These are phyloP conservation scores for Taiozyma sp. DNA, from an alignment of 1,139 yeast species.

Conservation along the genomic window DNA sequence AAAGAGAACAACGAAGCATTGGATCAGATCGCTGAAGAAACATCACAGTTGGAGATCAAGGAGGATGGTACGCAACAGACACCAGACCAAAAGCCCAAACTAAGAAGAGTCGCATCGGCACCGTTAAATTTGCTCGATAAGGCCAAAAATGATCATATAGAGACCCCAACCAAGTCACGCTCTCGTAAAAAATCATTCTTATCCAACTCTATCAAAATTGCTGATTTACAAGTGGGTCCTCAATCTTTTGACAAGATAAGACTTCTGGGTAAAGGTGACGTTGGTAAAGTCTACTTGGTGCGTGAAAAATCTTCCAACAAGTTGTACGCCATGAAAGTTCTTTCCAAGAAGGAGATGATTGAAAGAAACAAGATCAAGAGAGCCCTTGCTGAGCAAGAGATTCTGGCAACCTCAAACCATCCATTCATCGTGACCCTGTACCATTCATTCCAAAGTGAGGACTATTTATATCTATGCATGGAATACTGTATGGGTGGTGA, in stretches of 20 bases:
- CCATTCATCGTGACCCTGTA: slow-evolving; percentile 96
- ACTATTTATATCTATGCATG: slow-evolving; percentile 91
- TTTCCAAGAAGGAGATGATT: slow-evolving; percentile 90
- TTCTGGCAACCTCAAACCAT: slow-evolving; percentile 90
- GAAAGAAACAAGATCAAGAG: slow-evolving; percentile 91
- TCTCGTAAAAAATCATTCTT: slow-evolving; percentile 23
- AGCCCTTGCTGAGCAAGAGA: slow-evolving; percentile 95
- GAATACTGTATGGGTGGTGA: slow-evolving; percentile 99
- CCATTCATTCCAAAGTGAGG: slow-evolving; percentile 95
- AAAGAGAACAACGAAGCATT: slow-evolving; percentile 25
- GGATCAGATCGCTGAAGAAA: slow-evolving; percentile 18
- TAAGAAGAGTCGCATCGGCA: slow-evolving; percentile 79
- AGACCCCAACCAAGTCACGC: slow-evolving; percentile 12
- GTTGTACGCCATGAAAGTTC: slow-evolving; percentile 88
- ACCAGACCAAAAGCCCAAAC: slow-evolving; percentile 37
- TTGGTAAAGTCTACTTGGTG: slow-evolving; percentile 92
- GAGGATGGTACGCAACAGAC: not conserved
- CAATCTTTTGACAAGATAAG: slow-evolving; percentile 85
- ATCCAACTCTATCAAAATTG: slow-evolving; percentile 21
- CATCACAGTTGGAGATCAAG: not conserved
- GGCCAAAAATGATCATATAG: slow-evolving; percentile 11
- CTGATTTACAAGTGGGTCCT: slow-evolving; percentile 55
- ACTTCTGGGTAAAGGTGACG: slow-evolving; percentile 93
- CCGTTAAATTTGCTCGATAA: slow-evolving; percentile 46
- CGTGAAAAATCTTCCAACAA: slow-evolving; percentile 72